Percentiles rank a stretch among this genome's conserved stretches.
Evolutionary conservation across 2,329 filamentous ascomycete genomes (phyloP).

Genomic region (Zarea fungicola): DNA sequence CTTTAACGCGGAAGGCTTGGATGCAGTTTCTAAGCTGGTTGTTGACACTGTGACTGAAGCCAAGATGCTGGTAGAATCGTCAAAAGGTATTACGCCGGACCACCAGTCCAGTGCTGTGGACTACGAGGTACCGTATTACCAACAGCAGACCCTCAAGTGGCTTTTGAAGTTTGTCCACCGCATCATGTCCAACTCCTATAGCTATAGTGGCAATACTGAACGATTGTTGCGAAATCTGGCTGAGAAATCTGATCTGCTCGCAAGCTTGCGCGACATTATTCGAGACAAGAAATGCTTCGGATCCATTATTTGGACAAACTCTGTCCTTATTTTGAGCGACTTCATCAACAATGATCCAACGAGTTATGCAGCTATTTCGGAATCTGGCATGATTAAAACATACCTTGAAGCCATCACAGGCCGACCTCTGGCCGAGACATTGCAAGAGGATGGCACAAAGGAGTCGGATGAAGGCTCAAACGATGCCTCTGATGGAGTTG

Average conservation of each 20-base stretch:
- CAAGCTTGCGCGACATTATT: slow-evolving; percentile 74
- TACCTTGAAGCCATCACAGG: slow-evolving; percentile 78
- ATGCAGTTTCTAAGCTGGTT: slow-evolving; percentile 83
- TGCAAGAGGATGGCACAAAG: background rate
- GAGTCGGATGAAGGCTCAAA: slow-evolving; percentile 27
- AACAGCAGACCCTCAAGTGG: slow-evolving; percentile 90
- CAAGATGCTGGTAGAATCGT: slow-evolving; percentile 58
- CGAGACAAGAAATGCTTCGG: slow-evolving; percentile 76
- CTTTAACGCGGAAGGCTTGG: slow-evolving; percentile 76
- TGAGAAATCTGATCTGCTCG: slow-evolving; percentile 81
- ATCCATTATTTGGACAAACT: slow-evolving; percentile 92
- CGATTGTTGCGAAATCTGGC: slow-evolving; percentile 87
- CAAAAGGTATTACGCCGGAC: slow-evolving; percentile 64
- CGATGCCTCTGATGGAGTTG: slow-evolving; percentile 34
- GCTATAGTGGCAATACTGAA: slow-evolving; percentile 74
- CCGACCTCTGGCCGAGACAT: slow-evolving; percentile 32
- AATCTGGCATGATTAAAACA: slow-evolving; percentile 83
- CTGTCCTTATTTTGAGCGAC: slow-evolving; percentile 84
- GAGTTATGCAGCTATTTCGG: slow-evolving; percentile 91
- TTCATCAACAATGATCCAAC: slow-evolving; percentile 99
- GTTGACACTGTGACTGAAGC: slow-evolving; percentile 71
- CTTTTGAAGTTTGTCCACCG: slow-evolving; percentile 95
- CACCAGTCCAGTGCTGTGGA: slow-evolving; percentile 78
- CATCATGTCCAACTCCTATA: slow-evolving; percentile 75
- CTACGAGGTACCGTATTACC: slow-evolving; percentile 87